Percentiles rank a stretch among this genome's conserved stretches.
Evolutionary conservation across 2,329 filamentous ascomycete genomes (phyloP).

Genomic region (Verticillium longisporum): DNA sequence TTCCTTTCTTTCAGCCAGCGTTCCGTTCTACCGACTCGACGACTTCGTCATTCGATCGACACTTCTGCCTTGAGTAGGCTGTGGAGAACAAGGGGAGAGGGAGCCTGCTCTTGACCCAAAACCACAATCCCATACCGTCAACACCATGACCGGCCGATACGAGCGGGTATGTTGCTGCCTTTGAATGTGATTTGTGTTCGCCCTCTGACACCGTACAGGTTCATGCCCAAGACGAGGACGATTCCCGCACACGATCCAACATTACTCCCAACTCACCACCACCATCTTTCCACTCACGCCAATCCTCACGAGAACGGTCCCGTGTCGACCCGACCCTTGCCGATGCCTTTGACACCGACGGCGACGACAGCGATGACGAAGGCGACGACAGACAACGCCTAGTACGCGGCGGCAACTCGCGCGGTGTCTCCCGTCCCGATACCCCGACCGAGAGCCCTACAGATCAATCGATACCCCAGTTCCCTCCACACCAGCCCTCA

Average conservation of each 20-base stretch:
- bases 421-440: constrained; percentile 10
- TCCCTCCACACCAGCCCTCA: constrained; percentile 16
- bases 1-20: background rate
- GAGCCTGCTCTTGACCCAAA: background rate
- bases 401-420: constrained; percentile 57
- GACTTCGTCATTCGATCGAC: background rate
- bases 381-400: constrained; percentile 79
- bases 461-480: constrained; percentile 11
- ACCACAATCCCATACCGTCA: background rate
- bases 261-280: constrained; percentile 51
- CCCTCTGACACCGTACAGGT: constrained; percentile 33
- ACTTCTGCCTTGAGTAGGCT: background rate
- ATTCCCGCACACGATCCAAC: constrained; percentile 28
- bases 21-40: background rate
- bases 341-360: constrained; percentile 85
- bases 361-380: constrained; percentile 68
- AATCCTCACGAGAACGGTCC: constrained; percentile 46
- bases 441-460: constrained; percentile 11
- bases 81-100: background rate
- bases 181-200: background rate
- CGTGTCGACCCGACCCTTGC: constrained; percentile 73
- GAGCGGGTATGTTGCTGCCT: constrained; percentile 41
- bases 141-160: constrained; percentile 47
- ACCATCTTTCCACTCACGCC: constrained; percentile 83
- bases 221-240: constrained; percentile 51